Base-by-base conservation (phyloP, 148 eudicot genomes). In the Chenopodium album region DNA sequence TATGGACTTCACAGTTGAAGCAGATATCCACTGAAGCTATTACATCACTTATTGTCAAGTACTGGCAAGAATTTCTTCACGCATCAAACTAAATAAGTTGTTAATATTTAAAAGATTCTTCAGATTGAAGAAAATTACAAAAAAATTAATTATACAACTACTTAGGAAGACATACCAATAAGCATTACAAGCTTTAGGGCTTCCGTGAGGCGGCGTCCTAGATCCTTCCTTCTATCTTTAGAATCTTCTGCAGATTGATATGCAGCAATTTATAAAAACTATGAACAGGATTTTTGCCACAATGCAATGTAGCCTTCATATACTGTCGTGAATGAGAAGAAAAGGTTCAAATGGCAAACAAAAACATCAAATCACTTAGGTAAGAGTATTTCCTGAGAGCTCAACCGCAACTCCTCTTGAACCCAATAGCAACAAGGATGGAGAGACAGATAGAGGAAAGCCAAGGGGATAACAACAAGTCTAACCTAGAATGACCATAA, bases 171-270 rank as follows among this genome's bases (percentile, higher is more conserved):
- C 75, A 71, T 89, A 97, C 99, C 99, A 82, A 97, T 90, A 76
- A 94, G 87, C 79, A 90, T 82, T 72, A 97, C 93, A 73, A 97
- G 95, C 87, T 97, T 97, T 80, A 97, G 77, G 76, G 98, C 98
- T 78, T 97, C 95, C 34, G 94, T 90, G 62, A 97, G 89, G 84
- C 91, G 87, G 56, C 81, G 90, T 67, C 82, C 90, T 56, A 95
- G 86, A 79, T 89, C 90, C 84, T 69, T 87, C 87, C 83, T 86
- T 89, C 88, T 90, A 80, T 88, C 90, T 77, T 86, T 82, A 37
- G 88, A 26, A 75, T 93, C 91, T 50, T 89, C 99, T 97, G 98
- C 85, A 76, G 82, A 77, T 31, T 65, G 44, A 73, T 56, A 81
- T 17, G 46, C 56, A 46, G 23, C 28, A 77, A 9, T 71, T 71